Percentiles rank a stretch among this genome's conserved stretches.
Evolutionary conservation across 176 grass and related monocot genomes (phyloP).

Genomic region (Aechmea fasciata): DNA sequence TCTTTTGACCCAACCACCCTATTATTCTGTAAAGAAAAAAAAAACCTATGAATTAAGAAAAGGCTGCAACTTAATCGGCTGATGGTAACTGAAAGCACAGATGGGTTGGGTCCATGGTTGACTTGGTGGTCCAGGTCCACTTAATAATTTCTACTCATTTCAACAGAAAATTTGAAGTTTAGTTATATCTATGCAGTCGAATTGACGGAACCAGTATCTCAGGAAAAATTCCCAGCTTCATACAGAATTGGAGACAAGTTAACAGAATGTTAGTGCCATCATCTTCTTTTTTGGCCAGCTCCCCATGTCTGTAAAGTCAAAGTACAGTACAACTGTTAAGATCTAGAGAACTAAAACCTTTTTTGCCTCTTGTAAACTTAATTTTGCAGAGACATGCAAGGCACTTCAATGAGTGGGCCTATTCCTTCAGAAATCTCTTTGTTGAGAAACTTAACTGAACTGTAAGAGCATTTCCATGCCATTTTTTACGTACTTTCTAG

Average conservation of each 20-base stretch:
- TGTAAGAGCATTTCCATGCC: conserved; percentile 36
- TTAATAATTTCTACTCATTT: conserved; percentile 19
- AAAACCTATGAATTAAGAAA: too few relatives aligned
- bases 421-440: conserved; percentile 52
- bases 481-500: conserved; percentile 20
- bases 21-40: too few relatives aligned
- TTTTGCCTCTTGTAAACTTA: conserved; percentile 8
- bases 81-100: too few relatives aligned
- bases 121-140: too few relatives aligned
- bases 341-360: not conserved
- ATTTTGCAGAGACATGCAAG: conserved; percentile 70
- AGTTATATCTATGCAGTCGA: conserved; percentile 27
- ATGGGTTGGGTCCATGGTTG: too few relatives aligned
- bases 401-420: conserved; percentile 59
- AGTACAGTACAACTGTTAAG: not conserved
- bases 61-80: too few relatives aligned
- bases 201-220: conserved; percentile 59
- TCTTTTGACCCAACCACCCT: too few relatives aligned
- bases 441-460: conserved; percentile 69
- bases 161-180: conserved; percentile 22
- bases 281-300: not conserved
- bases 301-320: not conserved
- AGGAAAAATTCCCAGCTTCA: conserved; percentile 66
- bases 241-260: conserved; percentile 60
- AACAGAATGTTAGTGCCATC: conserved; percentile 61